phyloP scores from a whole-genome alignment of 2,329 filamentous ascomycete species.

The Anthostomella pinea region DNA sequence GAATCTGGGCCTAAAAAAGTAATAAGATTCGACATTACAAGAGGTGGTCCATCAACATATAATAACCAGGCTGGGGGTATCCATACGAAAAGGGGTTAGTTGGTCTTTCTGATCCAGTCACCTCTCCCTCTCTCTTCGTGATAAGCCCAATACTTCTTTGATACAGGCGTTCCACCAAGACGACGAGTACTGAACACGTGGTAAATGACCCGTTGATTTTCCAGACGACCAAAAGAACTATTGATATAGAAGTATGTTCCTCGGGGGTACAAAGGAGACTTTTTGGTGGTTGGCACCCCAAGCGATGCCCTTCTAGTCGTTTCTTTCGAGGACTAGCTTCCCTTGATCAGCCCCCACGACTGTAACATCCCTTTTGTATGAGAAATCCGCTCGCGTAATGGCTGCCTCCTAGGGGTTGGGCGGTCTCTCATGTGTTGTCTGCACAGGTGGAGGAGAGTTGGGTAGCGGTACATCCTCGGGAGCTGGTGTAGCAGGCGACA shows the following conservation, averaged over 20 bases:
- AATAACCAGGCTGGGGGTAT: too few species aligned
- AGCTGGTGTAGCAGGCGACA: too few species aligned
- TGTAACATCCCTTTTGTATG: background rate
- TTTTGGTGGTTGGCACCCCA: too few species aligned
- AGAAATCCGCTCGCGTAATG: constrained; percentile 9
- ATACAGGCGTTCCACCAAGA: too few species aligned
- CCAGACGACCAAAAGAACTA: constrained; percentile 9
- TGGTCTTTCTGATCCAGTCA: too few species aligned
- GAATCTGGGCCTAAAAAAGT: constrained; percentile 11
- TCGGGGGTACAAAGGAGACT: too few species aligned
- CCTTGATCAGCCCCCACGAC: constrained; percentile 3
- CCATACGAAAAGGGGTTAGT: constrained; percentile 17
- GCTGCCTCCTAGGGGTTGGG: constrained; percentile 21
- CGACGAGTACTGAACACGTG: constrained; percentile 5
- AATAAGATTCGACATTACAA: constrained; percentile 24
- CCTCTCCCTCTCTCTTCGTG: too few species aligned
- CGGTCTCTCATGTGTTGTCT: constrained; percentile 24
- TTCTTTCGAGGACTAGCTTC: too few species aligned
- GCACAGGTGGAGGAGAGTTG: constrained; percentile 26
- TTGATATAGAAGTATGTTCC: constrained; percentile 6
- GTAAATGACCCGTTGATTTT: constrained; percentile 6
- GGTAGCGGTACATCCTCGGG: constrained; percentile 28
- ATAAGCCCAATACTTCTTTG: too few species aligned
- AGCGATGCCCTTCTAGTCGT: too few species aligned
- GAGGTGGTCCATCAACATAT: constrained; percentile 9